Percentiles rank a stretch among this genome's conserved stretches.
Conservation (phyloP, 148 eudicot genomes). For the Beta vulgaris region DNA sequence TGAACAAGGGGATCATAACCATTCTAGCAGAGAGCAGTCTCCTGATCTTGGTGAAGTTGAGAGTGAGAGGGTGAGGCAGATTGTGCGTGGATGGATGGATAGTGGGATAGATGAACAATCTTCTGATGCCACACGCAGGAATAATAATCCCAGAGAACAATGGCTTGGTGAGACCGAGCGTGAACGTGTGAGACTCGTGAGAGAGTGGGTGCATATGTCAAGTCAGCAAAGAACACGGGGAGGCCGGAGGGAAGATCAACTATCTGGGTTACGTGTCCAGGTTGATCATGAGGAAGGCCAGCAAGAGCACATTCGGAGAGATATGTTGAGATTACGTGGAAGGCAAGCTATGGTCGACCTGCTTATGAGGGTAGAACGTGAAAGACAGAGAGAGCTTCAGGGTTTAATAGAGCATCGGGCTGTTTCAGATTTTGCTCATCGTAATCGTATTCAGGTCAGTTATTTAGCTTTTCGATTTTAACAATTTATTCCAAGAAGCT, state of each 20-base stretch:
- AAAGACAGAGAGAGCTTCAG: conserved; percentile 93
- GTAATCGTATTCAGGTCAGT: conserved; percentile 93
- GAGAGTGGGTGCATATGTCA: conserved; percentile 97
- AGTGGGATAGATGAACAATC: conserved; percentile 65
- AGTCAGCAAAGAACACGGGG: conserved; percentile 76
- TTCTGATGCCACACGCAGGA: conserved; percentile 45
- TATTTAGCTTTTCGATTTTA: neutral
- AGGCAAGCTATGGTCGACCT: conserved; percentile 90
- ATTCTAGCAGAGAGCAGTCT: conserved; percentile 83
- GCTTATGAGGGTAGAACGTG: conserved; percentile 87
- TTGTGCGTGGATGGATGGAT: conserved; percentile 94
- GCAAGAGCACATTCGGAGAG: conserved; percentile 81
- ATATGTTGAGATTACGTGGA: conserved; percentile 82
- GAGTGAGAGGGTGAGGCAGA: conserved; percentile 95
- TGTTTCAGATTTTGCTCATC: conserved; percentile 96
- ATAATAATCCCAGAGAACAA: conserved; percentile 63
- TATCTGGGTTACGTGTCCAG: conserved; percentile 31
- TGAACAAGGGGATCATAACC: conserved; percentile 37
- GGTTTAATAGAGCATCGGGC: conserved; percentile 92
- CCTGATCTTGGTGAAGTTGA: conserved; percentile 96
- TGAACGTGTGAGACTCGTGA: conserved; percentile 90
- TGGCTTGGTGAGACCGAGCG: conserved; percentile 99
- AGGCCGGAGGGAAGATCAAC: conserved; percentile 63
- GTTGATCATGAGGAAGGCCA: conserved; percentile 58
- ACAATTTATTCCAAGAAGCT: neutral